These are phyloP conservation scores for Neofusicoccum kwambonambiense DNA, from an alignment of 2,329 filamentous ascomycete species.

Conservation along the genomic window DNA sequence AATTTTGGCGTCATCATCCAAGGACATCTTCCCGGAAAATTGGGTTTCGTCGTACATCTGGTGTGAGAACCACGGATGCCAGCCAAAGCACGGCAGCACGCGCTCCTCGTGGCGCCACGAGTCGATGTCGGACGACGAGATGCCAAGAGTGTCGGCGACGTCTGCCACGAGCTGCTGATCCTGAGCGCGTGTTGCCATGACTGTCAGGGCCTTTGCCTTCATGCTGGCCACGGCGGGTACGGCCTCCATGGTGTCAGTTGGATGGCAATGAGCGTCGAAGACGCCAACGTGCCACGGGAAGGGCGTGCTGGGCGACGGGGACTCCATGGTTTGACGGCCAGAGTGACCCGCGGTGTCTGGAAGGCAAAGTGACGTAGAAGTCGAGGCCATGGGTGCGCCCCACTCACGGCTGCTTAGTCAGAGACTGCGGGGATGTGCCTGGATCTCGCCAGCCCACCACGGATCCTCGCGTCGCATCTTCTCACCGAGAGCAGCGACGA, in stretches of 20 bases:
- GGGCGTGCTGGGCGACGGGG: not conserved
- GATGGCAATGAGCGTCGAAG: constrained; percentile 81
- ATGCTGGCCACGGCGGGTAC: constrained; percentile 61
- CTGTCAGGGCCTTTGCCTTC: constrained; percentile 64
- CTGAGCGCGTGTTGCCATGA: constrained; percentile 75
- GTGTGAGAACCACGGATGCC: constrained; percentile 85
- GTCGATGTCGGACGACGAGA: constrained; percentile 34
- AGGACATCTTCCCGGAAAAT: constrained; percentile 29
- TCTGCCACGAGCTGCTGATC: constrained; percentile 71
- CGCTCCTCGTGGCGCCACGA: constrained; percentile 38
- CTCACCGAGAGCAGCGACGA: too few relatives aligned
- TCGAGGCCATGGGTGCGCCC: too few relatives aligned
- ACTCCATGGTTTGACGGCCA: not conserved
- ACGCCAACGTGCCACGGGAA: constrained; percentile 71
- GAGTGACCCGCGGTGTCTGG: not conserved
- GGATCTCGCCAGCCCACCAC: too few relatives aligned
- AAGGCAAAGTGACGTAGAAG: not conserved
- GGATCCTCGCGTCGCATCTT: too few relatives aligned
- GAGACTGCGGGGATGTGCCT: too few relatives aligned
- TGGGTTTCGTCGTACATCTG: constrained; percentile 65
- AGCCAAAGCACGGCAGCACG: constrained; percentile 74
- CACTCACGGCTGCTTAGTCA: too few relatives aligned
- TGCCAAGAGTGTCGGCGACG: constrained; percentile 56
- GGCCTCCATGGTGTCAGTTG: constrained; percentile 71
- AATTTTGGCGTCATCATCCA: constrained; percentile 47